Conservation (phyloP, 2,329 filamentous ascomycete species). For the Pyrenophora graminea region DNA sequence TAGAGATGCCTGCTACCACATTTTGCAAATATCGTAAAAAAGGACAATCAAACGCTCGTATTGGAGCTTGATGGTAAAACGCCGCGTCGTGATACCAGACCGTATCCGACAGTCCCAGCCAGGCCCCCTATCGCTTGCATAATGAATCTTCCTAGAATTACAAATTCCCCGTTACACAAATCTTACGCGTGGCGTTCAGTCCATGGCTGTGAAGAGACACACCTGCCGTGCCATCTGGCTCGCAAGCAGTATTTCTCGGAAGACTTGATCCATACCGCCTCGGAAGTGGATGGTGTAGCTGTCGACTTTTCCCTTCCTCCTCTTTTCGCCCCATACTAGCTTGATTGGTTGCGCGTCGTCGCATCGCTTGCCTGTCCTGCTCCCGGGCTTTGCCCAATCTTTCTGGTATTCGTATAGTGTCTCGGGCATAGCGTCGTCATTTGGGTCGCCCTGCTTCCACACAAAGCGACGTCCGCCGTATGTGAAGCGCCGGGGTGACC, state of each 20-base stretch:
- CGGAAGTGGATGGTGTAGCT: slow-evolving; percentile 46
- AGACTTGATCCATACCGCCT: slow-evolving; percentile 45
- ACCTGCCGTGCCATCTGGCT: slow-evolving; percentile 47
- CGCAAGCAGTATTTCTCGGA: slow-evolving; percentile 42
- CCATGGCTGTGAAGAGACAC: slow-evolving; percentile 45
- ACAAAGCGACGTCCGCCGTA: slow-evolving; percentile 46
- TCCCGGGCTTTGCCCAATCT: slow-evolving; percentile 43
- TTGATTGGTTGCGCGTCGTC: slow-evolving; percentile 38
- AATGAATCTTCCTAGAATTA: slow-evolving; percentile 14
- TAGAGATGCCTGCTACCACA: slow-evolving; percentile 4
- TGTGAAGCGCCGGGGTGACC: slow-evolving; percentile 45
- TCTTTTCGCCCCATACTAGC: slow-evolving; percentile 46
- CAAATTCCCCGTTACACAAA: not conserved
- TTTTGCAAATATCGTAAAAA: slow-evolving; percentile 1
- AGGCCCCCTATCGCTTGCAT: slow-evolving; percentile 13
- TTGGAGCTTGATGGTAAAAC: slow-evolving; percentile 5
- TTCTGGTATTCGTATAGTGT: slow-evolving; percentile 43
- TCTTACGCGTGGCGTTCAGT: slow-evolving; percentile 13
- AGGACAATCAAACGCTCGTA: not conserved
- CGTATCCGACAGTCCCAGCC: slow-evolving; percentile 7
- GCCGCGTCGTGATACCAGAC: slow-evolving; percentile 20
- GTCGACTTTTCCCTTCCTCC: slow-evolving; percentile 43
- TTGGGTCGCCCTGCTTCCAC: slow-evolving; percentile 51
- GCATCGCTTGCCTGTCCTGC: slow-evolving; percentile 41
- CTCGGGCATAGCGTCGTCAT: slow-evolving; percentile 53